phyloP scores from a whole-genome alignment of 352 stramenopile genomes.

The Stephanocyclus meneghinianus region DNA sequence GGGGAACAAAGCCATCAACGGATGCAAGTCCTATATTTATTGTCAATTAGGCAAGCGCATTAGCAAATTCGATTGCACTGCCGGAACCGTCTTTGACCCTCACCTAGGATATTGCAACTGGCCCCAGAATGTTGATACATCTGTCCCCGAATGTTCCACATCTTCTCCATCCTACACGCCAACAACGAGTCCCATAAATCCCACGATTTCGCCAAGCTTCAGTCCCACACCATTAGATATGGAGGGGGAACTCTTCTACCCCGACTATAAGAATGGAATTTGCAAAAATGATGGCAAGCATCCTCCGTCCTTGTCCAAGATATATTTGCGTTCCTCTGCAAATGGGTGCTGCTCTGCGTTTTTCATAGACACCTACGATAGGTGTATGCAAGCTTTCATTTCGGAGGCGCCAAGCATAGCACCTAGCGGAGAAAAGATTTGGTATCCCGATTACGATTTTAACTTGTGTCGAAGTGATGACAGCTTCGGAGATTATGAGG shows the following conservation, averaged over 20 bases:
- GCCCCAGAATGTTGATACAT: neutral
- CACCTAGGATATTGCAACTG: slow-evolving; percentile 22
- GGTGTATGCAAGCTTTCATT: slow-evolving; percentile 8
- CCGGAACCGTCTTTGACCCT: slow-evolving; percentile 19
- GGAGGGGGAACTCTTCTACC: slow-evolving; percentile 26
- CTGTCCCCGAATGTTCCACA: slow-evolving; percentile 3
- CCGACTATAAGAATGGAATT: slow-evolving; percentile 19
- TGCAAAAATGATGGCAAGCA: slow-evolving; percentile 29
- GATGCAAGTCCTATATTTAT: slow-evolving; percentile 23
- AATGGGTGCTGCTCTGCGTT: slow-evolving; percentile 10
- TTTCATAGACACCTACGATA: slow-evolving; percentile 6
- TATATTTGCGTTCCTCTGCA: slow-evolving; percentile 16
- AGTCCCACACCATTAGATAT: slow-evolving; percentile 18
- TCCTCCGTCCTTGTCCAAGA: neutral
- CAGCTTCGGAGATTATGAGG: neutral
- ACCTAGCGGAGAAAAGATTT: slow-evolving; percentile 5
- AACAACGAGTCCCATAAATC: neutral
- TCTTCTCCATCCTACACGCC: slow-evolving; percentile 3
- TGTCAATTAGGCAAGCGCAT: slow-evolving; percentile 6
- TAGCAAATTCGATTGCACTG: slow-evolving; percentile 15
- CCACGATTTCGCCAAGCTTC: slow-evolving; percentile 16
- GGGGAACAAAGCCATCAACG: slow-evolving; percentile 15
- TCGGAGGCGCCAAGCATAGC: slow-evolving; percentile 3
- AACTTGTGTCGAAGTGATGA: slow-evolving; percentile 13
- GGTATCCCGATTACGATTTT: slow-evolving; percentile 24